phyloP scores from a whole-genome alignment of 108 stramenopile species.

The Fistulifera solaris region DNA sequence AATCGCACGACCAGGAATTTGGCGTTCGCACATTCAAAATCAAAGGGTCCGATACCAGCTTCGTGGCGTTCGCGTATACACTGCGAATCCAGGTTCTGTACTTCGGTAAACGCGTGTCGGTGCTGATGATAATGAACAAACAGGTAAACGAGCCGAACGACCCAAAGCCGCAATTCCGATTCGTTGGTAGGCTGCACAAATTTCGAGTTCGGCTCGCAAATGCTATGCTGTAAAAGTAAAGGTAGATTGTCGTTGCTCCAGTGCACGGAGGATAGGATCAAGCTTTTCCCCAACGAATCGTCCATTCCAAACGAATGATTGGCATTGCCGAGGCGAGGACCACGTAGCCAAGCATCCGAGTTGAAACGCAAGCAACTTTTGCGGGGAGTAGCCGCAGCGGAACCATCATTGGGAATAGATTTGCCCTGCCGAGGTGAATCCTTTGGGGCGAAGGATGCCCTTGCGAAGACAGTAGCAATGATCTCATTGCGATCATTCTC shows the following conservation, averaged over 20 bases:
- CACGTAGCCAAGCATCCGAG: not conserved
- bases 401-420: too few species aligned
- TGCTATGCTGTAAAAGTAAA: not conserved
- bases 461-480: too few species aligned
- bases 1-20: conserved; percentile 37
- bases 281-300: not conserved
- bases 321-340: not conserved
- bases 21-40: conserved; percentile 38
- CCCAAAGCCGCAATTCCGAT: conserved; percentile 8
- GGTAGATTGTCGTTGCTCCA: not conserved
- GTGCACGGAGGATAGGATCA: not conserved
- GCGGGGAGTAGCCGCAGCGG: not conserved
- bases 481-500: too few species aligned
- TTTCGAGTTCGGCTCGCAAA: not conserved
- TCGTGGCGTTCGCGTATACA: not conserved
- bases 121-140: conserved; percentile 36
- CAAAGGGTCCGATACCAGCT: conserved; percentile 26
- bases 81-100: not conserved
- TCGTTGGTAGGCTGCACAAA: not conserved
- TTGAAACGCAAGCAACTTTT: not conserved
- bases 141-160: conserved; percentile 24
- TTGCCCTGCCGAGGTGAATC: too few species aligned
- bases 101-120: conserved; percentile 21
- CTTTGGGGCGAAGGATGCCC: too few species aligned
- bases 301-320: not conserved